Percentiles rank a stretch among this genome's conserved stretches.
These are phyloP conservation scores for Metroxylon sagu DNA, from an alignment of 176 grass and related monocot species.

Conservation along the genomic window DNA sequence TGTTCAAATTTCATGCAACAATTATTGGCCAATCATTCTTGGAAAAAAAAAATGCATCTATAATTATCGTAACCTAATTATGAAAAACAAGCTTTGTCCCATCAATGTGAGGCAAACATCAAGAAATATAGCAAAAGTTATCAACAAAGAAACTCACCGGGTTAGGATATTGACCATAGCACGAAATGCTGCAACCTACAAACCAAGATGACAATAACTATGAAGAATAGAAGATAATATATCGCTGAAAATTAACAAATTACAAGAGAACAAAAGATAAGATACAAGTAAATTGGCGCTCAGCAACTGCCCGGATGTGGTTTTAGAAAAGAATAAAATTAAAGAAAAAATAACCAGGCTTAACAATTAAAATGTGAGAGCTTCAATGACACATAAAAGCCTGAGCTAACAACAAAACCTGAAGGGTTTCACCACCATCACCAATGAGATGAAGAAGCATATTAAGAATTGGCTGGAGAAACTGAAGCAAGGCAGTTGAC, in stretches of 20 bases:
- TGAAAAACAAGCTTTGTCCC: no score
- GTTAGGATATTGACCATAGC: constrained; percentile 99
- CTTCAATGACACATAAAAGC: neutral
- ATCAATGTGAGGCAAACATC: neutral
- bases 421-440: constrained; percentile 98
- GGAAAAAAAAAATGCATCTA: neutral
- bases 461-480: constrained; percentile 95
- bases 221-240: constrained; percentile 10
- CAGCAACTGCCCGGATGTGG: no score
- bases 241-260: neutral
- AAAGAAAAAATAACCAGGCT: constrained; percentile 2
- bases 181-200: constrained; percentile 94
- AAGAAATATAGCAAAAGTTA: constrained; percentile 20
- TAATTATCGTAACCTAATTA: constrained; percentile 14
- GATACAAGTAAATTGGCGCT: no score
- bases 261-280: no score
- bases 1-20: no score
- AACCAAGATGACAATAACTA: constrained; percentile 9
- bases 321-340: constrained; percentile 6
- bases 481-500: constrained; percentile 76
- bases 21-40: no score
- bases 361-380: no score
- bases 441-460: constrained; percentile 99
- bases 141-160: constrained; percentile 30
- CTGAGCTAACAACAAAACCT: constrained; percentile 43